Conservation (phyloP, 345 rosid species). For the Gossypioides kirkii region DNA sequence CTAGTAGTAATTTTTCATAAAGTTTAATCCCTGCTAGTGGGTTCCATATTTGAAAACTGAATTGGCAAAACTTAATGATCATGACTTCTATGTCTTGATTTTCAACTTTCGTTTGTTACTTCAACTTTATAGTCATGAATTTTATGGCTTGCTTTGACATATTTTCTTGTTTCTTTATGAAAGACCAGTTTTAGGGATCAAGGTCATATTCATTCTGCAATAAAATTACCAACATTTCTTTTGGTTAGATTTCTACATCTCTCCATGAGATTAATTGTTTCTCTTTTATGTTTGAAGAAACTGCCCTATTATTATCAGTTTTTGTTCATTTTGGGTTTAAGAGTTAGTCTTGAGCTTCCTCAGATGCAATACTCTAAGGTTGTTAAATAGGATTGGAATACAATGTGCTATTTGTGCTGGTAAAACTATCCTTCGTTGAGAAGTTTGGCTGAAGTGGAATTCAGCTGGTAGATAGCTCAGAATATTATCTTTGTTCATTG, state of each 20-base stretch:
- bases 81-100: constrained; percentile 1
- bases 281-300: neutral
- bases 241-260: constrained; percentile 8
- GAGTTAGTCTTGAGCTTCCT: neutral
- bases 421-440: neutral
- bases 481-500: neutral
- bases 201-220: neutral
- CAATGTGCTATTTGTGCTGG: neutral
- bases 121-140: neutral
- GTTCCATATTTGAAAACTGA: neutral
- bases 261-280: neutral
- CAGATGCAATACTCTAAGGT: no score
- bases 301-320: neutral
- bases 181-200: neutral
- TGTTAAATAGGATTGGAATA: no score
- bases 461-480: neutral
- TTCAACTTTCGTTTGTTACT: neutral
- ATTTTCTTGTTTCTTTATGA: neutral
- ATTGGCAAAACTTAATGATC: neutral
- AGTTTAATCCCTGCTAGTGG: neutral
- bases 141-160: neutral
- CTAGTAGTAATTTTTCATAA: neutral
- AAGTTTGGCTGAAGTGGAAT: neutral
- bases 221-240: neutral
- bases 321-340: neutral